These are phyloP conservation scores for Thermothelomyces thermophilus DNA, from an alignment of 2,329 filamentous ascomycete genomes.

Conservation along the genomic window DNA sequence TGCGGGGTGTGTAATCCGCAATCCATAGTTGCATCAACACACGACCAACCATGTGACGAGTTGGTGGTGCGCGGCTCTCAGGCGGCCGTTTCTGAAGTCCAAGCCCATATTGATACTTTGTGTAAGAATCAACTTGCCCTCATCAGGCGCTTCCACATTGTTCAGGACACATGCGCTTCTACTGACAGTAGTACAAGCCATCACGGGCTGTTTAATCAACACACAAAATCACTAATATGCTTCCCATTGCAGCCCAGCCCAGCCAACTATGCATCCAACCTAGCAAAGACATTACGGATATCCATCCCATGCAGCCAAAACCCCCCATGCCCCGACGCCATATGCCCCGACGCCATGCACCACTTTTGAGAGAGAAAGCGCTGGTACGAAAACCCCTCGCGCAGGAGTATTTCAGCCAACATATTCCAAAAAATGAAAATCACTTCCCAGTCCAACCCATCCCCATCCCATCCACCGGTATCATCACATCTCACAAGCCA, in stretches of 20 bases:
- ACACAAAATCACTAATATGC: background rate
- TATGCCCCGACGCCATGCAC: constrained; percentile 8
- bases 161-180: background rate
- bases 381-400: background rate
- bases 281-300: constrained; percentile 13
- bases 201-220: background rate
- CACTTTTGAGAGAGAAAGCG: background rate
- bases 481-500: background rate
- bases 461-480: background rate
- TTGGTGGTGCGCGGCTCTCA: background rate
- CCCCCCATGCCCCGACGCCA: constrained; percentile 4
- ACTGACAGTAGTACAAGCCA: background rate
- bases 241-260: background rate
- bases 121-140: background rate
- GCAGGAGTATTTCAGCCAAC: background rate
- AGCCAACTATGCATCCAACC: constrained; percentile 10
- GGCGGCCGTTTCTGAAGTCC: too few species aligned
- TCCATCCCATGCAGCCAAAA: constrained; percentile 13
- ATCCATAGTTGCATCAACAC: background rate
- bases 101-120: too few species aligned
- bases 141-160: background rate
- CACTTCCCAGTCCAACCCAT: background rate
- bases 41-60: background rate
- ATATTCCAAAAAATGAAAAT: constrained; percentile 9
- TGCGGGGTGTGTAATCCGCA: too few species aligned